Conservation (phyloP, 2,329 filamentous ascomycete genomes). For the Xylaria arbuscula region DNA sequence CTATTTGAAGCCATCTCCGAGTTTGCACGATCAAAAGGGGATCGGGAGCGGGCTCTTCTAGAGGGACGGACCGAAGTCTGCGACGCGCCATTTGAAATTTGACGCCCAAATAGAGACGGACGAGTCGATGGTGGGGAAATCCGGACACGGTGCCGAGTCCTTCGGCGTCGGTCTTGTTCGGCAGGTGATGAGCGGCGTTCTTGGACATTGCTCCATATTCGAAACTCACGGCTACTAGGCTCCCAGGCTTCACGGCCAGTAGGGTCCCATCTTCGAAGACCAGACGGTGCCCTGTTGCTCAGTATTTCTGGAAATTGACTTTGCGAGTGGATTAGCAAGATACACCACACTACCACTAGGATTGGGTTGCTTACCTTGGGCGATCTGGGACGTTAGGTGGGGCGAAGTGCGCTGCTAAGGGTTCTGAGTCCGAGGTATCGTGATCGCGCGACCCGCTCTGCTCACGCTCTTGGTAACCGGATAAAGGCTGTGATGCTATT, state of each 20-base stretch:
- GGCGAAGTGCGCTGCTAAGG: constrained; percentile 25
- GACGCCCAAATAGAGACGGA: constrained; percentile 37
- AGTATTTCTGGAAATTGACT: constrained; percentile 29
- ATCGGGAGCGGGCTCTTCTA: constrained; percentile 36
- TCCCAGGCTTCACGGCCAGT: constrained; percentile 25
- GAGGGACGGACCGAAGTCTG: constrained; percentile 44
- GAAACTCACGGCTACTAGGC: constrained; percentile 21
- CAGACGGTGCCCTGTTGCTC: constrained; percentile 14
- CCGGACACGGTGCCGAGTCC: constrained; percentile 47
- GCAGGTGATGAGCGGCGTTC: constrained; percentile 48
- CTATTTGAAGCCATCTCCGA: constrained; percentile 19
- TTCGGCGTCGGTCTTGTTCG: constrained; percentile 48
- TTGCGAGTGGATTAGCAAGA: constrained; percentile 23
- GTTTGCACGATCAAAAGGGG: constrained; percentile 29
- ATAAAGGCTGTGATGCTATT: constrained; percentile 37
- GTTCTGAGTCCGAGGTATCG: constrained; percentile 37
- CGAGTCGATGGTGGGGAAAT: constrained; percentile 42
- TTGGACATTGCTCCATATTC: constrained; percentile 37
- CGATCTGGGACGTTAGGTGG: constrained; percentile 15
- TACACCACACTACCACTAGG: neutral
- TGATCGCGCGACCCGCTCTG: constrained; percentile 31
- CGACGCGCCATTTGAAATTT: constrained; percentile 36
- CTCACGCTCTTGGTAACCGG: constrained; percentile 21
- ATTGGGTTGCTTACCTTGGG: constrained; percentile 19
- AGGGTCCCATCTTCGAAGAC: constrained; percentile 39